Base-by-base conservation (phyloP, 371 early-diverging fungal species). In the Mortierella sp. region DNA sequence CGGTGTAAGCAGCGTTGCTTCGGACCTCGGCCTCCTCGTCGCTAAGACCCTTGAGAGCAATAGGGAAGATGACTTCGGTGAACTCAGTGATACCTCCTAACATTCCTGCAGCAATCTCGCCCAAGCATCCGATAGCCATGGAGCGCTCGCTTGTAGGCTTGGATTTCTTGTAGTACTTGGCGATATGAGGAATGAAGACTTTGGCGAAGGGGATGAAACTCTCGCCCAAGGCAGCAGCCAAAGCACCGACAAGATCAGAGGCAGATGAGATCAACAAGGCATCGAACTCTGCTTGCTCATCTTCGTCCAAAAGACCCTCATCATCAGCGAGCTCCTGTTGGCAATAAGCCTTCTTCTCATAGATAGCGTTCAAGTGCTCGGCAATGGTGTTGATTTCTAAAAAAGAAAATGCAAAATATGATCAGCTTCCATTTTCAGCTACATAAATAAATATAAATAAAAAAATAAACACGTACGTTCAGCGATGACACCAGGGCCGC, bases 111-210 rank as follows among this genome's bases (percentile, higher is more conserved):
- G 92, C 88, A 35, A 93, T 88, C 83, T 97, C 97, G 31, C 95
- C 95, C 35, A 97, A 79, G 51, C 92, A 92, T 6, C 96, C 97
- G 55, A 96, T 88, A 5, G 96, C 93, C 95, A 96, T 96, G 29
- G 94, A 92, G 31, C 97, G 91, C 71, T 97, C 96, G 40, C 91
- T 84, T 19, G 88, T 73, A 1, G 93, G 84, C 67, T 90, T 86
- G 5, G 92, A 86, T 74, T 88, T 88, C 76, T 94, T 95, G 83
- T 91, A 94, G 83, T 94, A 95, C 72, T 91, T 93, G 28, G 88
- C 85, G 64, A 97, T 92, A 40, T 91, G 86, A n/a, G 95, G 96
- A 66, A 94, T 82, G 77, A 95, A 96, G 22, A 89, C 87, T 61
- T 91, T 86, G 82, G 93, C 91, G 82, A 89, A 91, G 1, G 87